A percentile compares a stretch with the other conserved stretches of the same genome.
These are phyloP conservation scores for Pseudocercospora fijiensis DNA, from an alignment of 2,329 filamentous ascomycete genomes.

Conservation along the genomic window DNA sequence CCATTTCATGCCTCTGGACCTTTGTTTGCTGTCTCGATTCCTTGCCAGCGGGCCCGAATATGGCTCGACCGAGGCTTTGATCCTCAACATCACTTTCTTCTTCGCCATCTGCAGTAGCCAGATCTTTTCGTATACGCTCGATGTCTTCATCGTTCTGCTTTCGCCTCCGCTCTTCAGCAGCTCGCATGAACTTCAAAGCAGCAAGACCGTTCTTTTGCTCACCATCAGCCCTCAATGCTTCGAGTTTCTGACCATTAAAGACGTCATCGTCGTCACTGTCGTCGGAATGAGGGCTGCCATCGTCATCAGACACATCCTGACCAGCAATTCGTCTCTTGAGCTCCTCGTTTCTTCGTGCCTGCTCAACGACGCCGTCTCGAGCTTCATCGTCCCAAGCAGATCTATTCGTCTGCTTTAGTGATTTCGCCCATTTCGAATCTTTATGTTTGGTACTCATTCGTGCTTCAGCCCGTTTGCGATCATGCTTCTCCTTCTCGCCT, in stretches of 20 bases:
- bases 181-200: conserved; percentile 92
- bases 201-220: conserved; percentile 61
- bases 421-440: conserved; percentile 91
- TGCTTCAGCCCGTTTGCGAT: conserved; percentile 76
- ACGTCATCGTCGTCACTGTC: conserved; percentile 63
- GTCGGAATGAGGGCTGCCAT: conserved; percentile 51
- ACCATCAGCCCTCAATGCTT: conserved; percentile 41
- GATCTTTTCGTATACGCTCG: conserved; percentile 60
- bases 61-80: conserved; percentile 65
- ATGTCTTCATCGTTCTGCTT: conserved; percentile 74
- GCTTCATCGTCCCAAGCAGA: conserved; percentile 88
- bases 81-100: conserved; percentile 54
- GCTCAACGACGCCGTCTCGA: conserved; percentile 71
- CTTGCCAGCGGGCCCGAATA: conserved; percentile 58
- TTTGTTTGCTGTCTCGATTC: conserved; percentile 39
- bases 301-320: conserved; percentile 54
- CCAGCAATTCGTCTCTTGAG: conserved; percentile 77
- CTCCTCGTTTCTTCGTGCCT: conserved; percentile 80
- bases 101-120: conserved; percentile 64
- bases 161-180: conserved; percentile 75
- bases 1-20: conserved; percentile 55
- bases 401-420: conserved; percentile 72
- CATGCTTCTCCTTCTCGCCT: conserved; percentile 63
- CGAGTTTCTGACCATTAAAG: conserved; percentile 47
- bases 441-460: conserved; percentile 81